Conservation (phyloP, 306 rosid genomes). For the Clitoria ternatea region DNA sequence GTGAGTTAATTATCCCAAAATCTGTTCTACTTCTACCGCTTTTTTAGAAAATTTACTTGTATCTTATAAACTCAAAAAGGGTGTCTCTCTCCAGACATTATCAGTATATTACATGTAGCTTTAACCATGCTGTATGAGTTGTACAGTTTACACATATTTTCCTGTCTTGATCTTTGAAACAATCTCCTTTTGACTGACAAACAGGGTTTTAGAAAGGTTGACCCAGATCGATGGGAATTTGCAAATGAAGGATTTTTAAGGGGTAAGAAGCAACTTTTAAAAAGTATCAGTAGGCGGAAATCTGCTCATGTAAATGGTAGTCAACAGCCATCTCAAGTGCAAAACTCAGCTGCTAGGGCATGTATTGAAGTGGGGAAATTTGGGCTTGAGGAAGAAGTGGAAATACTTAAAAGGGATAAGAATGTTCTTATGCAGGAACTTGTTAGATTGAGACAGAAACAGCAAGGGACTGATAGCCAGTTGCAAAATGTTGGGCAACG, state of each 20-base stretch:
- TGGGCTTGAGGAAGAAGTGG: conserved; percentile 52
- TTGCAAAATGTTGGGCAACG: conserved; percentile 48
- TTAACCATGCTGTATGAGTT: neutral
- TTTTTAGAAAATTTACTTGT: neutral
- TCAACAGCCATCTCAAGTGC: conserved; percentile 33
- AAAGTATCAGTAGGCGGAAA: conserved; percentile 46
- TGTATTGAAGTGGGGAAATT: conserved; percentile 38
- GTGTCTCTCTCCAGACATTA: neutral
- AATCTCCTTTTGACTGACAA: conserved; percentile 1
- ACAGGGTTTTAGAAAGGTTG: conserved; percentile 60
- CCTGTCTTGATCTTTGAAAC: neutral
- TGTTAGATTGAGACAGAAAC: conserved; percentile 32
- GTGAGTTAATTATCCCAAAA: neutral
- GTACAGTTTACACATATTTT: neutral
- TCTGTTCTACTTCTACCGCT: neutral
- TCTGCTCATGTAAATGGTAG: conserved; percentile 27
- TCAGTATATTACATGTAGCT: neutral
- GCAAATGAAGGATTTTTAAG: conserved; percentile 27
- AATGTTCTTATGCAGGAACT: conserved; percentile 65
- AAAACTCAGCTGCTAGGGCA: conserved; percentile 32
- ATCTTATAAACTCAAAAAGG: neutral
- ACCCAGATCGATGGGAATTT: conserved; percentile 57
- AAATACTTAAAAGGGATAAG: conserved; percentile 51
- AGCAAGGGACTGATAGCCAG: conserved; percentile 41
- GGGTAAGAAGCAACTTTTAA: conserved; percentile 53